Evolutionary conservation across 2,329 filamentous ascomycete species (phyloP).

Genomic region (Aspergillus pseudotamarii): DNA sequence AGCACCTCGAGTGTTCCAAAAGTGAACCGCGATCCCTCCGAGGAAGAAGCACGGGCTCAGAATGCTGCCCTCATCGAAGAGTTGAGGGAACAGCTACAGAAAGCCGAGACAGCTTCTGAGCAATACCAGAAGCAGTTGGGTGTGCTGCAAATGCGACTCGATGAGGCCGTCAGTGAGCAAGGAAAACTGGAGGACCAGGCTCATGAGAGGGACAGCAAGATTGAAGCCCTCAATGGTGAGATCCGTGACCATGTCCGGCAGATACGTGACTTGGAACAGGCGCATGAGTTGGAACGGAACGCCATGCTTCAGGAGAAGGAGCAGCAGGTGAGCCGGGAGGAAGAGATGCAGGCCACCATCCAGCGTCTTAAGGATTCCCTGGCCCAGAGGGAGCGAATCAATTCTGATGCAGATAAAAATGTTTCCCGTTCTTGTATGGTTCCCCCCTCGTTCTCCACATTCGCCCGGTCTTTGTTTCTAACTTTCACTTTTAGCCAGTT

Average conservation of each 20-base stretch:
- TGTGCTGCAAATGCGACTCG: conserved; percentile 80
- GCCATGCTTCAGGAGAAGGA: conserved; percentile 91
- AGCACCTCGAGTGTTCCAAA: conserved; percentile 50
- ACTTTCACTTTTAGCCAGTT: conserved; percentile 40
- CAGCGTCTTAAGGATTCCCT: conserved; percentile 89
- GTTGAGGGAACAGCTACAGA: conserved; percentile 77
- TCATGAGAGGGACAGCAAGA: conserved; percentile 82
- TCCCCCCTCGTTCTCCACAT: background rate
- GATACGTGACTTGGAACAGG: conserved; percentile 86
- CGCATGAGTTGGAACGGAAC: conserved; percentile 87
- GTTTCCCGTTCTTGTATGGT: conserved; percentile 56
- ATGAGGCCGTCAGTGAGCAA: conserved; percentile 83
- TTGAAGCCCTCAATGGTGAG: conserved; percentile 79
- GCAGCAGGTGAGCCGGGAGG: conserved; percentile 78
- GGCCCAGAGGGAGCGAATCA: conserved; percentile 68
- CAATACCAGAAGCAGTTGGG: conserved; percentile 82
- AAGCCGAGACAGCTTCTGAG: conserved; percentile 76
- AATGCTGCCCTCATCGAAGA: conserved; percentile 79
- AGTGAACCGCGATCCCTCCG: conserved; percentile 53
- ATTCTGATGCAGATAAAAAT: conserved; percentile 54
- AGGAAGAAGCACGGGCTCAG: conserved; percentile 77
- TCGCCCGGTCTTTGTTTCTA: conserved; percentile 17
- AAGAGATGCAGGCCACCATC: conserved; percentile 88
- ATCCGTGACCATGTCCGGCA: conserved; percentile 81
- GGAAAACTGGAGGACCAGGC: conserved; percentile 82